These are phyloP conservation scores for Atalantia buxifolia DNA, from an alignment of 345 rosid species.

Conservation along the genomic window DNA sequence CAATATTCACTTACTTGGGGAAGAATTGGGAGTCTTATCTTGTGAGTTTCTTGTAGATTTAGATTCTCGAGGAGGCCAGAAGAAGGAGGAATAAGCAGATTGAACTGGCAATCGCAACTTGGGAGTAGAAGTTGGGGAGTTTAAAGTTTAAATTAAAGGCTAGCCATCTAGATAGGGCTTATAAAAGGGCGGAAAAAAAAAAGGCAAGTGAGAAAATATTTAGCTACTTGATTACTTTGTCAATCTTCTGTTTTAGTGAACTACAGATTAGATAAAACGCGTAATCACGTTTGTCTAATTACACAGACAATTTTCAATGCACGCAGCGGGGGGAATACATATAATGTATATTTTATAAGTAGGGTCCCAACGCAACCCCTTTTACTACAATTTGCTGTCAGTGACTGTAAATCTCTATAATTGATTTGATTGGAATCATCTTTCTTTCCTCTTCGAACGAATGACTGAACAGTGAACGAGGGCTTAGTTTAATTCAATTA, in stretches of 20 bases:
- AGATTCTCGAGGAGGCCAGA: too few relatives aligned
- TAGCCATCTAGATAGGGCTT: background rate
- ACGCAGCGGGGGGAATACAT: background rate
- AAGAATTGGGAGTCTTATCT: background rate
- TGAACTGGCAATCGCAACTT: background rate
- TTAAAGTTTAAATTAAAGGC: background rate
- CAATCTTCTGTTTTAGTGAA: background rate
- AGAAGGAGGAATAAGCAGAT: background rate
- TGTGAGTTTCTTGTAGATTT: background rate
- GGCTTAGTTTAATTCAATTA: too few relatives aligned
- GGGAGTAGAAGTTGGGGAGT: background rate
- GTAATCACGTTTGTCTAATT: background rate
- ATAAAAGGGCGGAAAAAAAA: too few relatives aligned
- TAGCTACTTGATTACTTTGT: background rate
- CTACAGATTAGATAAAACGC: background rate
- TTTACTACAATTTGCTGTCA: background rate
- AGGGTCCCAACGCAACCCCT: background rate
- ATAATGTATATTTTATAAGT: background rate
- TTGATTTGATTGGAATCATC: background rate
- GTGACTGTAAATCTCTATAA: background rate
- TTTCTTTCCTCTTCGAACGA: too few relatives aligned
- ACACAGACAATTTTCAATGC: background rate
- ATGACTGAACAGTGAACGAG: too few relatives aligned
- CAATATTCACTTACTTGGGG: background rate
- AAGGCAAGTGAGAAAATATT: background rate